These are phyloP conservation scores for Rhizoclosmatium sp. DNA, from an alignment of 192 early-diverging fungal species.

Conservation along the genomic window DNA sequence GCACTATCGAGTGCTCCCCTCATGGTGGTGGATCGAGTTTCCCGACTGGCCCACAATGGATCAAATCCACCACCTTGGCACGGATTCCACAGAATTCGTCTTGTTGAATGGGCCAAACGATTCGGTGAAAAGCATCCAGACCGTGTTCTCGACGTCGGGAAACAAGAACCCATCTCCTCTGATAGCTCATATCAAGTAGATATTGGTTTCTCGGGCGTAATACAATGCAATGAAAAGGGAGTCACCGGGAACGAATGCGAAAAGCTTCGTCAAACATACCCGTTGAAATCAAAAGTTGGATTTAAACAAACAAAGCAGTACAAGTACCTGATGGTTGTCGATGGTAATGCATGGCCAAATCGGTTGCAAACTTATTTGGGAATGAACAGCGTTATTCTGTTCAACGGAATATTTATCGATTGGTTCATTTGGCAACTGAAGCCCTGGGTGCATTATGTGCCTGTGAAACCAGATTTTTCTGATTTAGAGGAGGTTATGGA, in stretches of 20 bases:
- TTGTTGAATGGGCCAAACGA: conserved; percentile 5
- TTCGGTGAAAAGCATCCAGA: conserved; percentile 7
- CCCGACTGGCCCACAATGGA: no score
- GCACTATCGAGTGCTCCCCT: not conserved
- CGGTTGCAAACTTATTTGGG: conserved; percentile 9
- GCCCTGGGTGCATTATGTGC: conserved; percentile 39
- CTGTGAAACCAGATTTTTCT: conserved; percentile 23
- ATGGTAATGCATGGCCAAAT: conserved; percentile 21
- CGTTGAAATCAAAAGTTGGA: not conserved
- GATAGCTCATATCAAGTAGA: not conserved
- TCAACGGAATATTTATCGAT: conserved; percentile 25
- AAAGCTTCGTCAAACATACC: not conserved
- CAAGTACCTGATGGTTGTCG: conserved; percentile 35
- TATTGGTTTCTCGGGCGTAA: conserved; percentile 1
- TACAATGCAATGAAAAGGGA: not conserved
- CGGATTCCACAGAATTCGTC: not conserved
- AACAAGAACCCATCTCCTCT: no score
- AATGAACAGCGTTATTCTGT: conserved; percentile 19
- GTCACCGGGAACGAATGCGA: not conserved
- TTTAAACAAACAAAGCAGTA: conserved; percentile 27
- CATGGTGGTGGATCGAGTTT: no score
- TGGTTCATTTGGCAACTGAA: conserved; percentile 26
- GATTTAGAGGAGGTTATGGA: conserved; percentile 35
- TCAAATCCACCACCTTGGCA: not conserved
- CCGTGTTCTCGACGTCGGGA: conserved; percentile 9